A percentile compares a stretch with the other conserved stretches of the same genome.
Evolutionary conservation across 2,329 filamentous ascomycete genomes (phyloP).

Genomic region (Incumbomyces delicatus): DNA sequence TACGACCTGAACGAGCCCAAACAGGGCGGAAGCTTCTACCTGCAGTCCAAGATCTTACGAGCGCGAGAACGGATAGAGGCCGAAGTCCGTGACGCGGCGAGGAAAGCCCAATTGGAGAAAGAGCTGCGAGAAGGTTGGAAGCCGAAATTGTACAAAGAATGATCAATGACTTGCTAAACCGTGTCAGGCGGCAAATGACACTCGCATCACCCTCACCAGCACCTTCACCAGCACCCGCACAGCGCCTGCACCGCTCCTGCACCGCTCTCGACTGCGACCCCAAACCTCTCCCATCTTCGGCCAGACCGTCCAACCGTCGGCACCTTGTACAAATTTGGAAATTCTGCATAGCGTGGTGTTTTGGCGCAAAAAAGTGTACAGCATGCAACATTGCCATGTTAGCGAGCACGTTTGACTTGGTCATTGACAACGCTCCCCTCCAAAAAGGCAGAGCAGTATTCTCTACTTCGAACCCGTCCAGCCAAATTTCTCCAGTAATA

Average conservation of each 20-base stretch:
- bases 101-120: constrained; percentile 62
- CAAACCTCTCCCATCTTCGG: background rate
- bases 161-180: constrained; percentile 35
- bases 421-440: background rate
- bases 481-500: too few species aligned
- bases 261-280: too few species aligned
- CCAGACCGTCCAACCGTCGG: background rate
- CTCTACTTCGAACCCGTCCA: too few species aligned
- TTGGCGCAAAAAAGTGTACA: background rate
- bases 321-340: background rate
- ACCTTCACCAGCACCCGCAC: too few species aligned
- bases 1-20: constrained; percentile 92
- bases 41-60: constrained; percentile 91
- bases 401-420: background rate
- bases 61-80: constrained; percentile 87
- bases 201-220: background rate
- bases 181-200: constrained; percentile 17
- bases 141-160: constrained; percentile 88
- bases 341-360: constrained; percentile 8
- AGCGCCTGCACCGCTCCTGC: too few species aligned
- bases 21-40: constrained; percentile 94
- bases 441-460: too few species aligned
- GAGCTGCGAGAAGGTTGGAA: constrained; percentile 82
- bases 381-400: background rate
- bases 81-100: constrained; percentile 64